phyloP scores from a whole-genome alignment of 2,329 filamentous ascomycete species.

The Teratosphaeria destructans region DNA sequence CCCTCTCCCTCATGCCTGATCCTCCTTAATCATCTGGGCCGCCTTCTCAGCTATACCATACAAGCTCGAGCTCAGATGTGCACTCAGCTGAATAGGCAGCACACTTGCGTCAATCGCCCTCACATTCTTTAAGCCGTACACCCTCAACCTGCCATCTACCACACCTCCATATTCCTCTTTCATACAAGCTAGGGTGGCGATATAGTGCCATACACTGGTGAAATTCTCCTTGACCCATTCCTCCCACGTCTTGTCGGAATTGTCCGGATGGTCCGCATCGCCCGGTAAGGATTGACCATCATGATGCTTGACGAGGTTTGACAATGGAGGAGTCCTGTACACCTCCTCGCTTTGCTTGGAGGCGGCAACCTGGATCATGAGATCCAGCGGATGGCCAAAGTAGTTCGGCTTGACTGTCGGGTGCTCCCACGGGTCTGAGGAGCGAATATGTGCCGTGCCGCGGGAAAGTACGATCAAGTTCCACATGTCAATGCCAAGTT shows the following conservation, averaged over 20 bases:
- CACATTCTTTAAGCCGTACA: slow-evolving; percentile 12
- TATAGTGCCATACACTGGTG: slow-evolving; percentile 19
- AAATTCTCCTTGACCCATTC: slow-evolving; percentile 12
- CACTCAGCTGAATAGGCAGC: slow-evolving; percentile 9
- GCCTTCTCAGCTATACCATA: slow-evolving; percentile 14
- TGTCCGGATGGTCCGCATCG: slow-evolving; percentile 4
- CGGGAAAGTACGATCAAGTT: slow-evolving; percentile 20
- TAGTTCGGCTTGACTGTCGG: slow-evolving; percentile 25
- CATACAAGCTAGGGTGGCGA: slow-evolving; percentile 20
- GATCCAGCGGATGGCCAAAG: slow-evolving; percentile 31
- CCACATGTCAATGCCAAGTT: slow-evolving; percentile 30
- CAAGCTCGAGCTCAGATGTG: slow-evolving; percentile 7
- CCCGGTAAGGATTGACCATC: slow-evolving; percentile 21
- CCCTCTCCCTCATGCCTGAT: background rate
- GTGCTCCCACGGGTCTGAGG: background rate
- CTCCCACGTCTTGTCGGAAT: slow-evolving; percentile 13
- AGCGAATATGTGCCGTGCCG: slow-evolving; percentile 15
- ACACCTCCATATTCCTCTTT: slow-evolving; percentile 17
- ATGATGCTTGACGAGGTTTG: slow-evolving; percentile 24
- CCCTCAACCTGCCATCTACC: slow-evolving; percentile 11
- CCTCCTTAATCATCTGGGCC: slow-evolving; percentile 4
- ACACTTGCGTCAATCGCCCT: slow-evolving; percentile 13
- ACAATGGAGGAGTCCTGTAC: slow-evolving; percentile 14
- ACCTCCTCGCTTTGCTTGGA: slow-evolving; percentile 25
- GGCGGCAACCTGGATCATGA: slow-evolving; percentile 24